Evolutionary conservation across 108 stramenopile genomes (phyloP), one percentile per base, ranked within the genome.

Genomic region (Skeletonema grethae): DNA sequence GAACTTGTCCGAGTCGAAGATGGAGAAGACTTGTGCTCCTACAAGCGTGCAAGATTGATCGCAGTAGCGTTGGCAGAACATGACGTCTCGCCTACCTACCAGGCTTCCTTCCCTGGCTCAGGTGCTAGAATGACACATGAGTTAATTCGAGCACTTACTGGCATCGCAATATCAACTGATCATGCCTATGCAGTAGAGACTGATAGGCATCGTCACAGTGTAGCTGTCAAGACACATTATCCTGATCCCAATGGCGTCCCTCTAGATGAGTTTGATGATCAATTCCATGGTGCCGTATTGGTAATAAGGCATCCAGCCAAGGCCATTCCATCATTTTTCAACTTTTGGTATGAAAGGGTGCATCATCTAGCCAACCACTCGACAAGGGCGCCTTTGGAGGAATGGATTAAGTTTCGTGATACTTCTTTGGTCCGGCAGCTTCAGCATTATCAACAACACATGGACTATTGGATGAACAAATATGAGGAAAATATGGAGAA

Each of bases 211-310:
- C 46, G 46, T 39, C 25, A 24, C 6, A 38, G 29, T 39, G 76
- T 77, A 2, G 55, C 76, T n/a, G 63, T 77, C 4, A 77, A 77
- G 38, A 77, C 76, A 10, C 76, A 77, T 62, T 77, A 41, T 34
- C 76, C 76, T 4, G 28, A 41, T 8, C 29, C 16, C 25, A 18
- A 38, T 22, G 65, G 35, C 4, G 18, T n/a, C 25, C 24, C 36
- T 34, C 13, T 76, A 1, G 25, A 62, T 7, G 56, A 63, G 7
- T 53, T 53, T 53, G 62, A 63, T 62, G 68, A 56, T 9, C 35
- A 61, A 3, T 46, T 76, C 29, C 15, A 69, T 13, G 35, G 55
- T 6, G 75, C 69, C 0, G 69, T 76, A 6, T 61, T 76, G 31
- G 48, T 76, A n/a, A n/a, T 77, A 3, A 61, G 76, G 29, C 53